Conservation (phyloP, 2,329 filamentous ascomycete genomes). For the Chalaropsis thielavioides region DNA sequence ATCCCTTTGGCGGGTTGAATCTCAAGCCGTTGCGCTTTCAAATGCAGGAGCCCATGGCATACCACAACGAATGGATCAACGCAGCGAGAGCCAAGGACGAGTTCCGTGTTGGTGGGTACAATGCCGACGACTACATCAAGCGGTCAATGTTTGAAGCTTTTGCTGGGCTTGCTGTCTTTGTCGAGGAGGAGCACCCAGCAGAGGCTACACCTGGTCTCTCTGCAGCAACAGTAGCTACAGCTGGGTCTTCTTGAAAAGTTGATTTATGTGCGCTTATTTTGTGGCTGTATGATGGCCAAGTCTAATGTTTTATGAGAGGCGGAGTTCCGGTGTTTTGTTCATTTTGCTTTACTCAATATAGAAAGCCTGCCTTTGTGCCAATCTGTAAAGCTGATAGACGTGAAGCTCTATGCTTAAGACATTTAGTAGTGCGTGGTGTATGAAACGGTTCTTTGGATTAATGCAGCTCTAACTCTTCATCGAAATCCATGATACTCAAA, state of each 20-base stretch:
- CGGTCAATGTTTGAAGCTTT: constrained; percentile 80
- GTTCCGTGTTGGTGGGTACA: constrained; percentile 68
- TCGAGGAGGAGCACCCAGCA: constrained; percentile 56
- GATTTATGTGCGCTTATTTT: not conserved
- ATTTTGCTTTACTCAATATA: not conserved
- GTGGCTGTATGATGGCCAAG: not conserved
- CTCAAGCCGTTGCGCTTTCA: constrained; percentile 56
- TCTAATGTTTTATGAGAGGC: constrained; percentile 1
- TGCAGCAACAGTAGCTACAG: not conserved
- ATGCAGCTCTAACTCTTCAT: constrained; percentile 8
- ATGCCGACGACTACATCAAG: constrained; percentile 64
- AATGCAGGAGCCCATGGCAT: constrained; percentile 39
- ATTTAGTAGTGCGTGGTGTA: too few species aligned
- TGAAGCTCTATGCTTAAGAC: too few species aligned
- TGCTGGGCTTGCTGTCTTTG: constrained; percentile 71
- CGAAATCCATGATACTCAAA: not conserved
- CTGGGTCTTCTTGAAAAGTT: not conserved
- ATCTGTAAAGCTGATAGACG: not conserved
- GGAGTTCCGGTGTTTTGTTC: constrained; percentile 9
- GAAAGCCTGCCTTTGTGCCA: not conserved
- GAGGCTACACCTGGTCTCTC: constrained; percentile 21
- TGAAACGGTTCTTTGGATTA: constrained; percentile 1
- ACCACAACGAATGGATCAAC: constrained; percentile 63
- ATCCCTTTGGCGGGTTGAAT: constrained; percentile 68
- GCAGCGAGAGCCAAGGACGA: constrained; percentile 48